These are phyloP conservation scores for Desmodesmus armatus DNA, from an alignment of 139 green algal species.

Conservation along the genomic window DNA sequence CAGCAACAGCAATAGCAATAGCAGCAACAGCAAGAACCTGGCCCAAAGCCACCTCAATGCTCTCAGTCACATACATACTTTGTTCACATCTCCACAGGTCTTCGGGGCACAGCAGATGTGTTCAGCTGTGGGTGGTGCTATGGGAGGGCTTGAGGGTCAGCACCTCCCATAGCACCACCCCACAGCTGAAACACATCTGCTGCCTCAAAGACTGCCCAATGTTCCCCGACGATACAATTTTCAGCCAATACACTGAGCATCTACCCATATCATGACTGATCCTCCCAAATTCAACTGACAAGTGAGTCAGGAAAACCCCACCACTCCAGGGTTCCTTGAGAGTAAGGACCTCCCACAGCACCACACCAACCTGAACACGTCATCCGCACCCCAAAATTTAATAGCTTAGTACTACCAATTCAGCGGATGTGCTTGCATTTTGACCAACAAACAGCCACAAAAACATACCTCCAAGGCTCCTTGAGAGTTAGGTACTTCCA, in stretches of 20 bases:
- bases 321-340: slow-evolving; percentile 56
- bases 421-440: too few species aligned
- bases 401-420: too few species aligned
- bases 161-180: not conserved
- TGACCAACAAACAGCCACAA: too few species aligned
- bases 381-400: too few species aligned
- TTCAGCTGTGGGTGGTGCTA: not conserved
- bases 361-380: slow-evolving; percentile 63
- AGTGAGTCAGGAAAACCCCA: too few species aligned
- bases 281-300: too few species aligned
- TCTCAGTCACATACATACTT: not conserved
- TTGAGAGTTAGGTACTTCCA: not conserved
- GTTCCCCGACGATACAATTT: too few species aligned
- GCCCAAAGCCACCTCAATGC: not conserved
- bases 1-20: not conserved
- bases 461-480: slow-evolving; percentile 45
- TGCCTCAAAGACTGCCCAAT: not conserved
- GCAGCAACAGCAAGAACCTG: not conserved
- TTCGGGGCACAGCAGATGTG: not conserved
- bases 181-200: not conserved
- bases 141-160: not conserved
- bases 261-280: too few species aligned
- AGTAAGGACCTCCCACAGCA: slow-evolving; percentile 65
- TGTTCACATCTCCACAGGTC: too few species aligned
- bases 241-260: too few species aligned